phyloP scores from a whole-genome alignment of 306 rosid species.

The Comarum palustre region DNA sequence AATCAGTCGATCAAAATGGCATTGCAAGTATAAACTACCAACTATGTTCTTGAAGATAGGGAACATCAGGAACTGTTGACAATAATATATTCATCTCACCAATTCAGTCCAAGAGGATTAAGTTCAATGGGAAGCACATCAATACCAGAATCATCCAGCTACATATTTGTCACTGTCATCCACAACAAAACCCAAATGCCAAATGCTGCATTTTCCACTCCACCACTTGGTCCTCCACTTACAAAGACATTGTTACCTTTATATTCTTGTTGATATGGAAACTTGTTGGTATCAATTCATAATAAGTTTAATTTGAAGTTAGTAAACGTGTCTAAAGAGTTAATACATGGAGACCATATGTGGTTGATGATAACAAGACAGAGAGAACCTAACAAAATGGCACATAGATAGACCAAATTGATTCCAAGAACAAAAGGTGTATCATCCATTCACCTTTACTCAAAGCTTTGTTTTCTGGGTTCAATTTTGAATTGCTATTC shows the following conservation, averaged over 20 bases:
- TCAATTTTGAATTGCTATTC: not conserved
- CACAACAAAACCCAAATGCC: not conserved
- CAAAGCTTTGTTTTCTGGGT: not conserved
- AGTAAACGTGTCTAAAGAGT: too few relatives aligned
- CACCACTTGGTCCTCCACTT: not conserved
- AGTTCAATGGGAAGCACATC: not conserved
- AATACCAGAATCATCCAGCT: not conserved
- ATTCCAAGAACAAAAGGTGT: not conserved
- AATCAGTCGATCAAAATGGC: not conserved
- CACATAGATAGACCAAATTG: not conserved
- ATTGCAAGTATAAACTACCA: not conserved
- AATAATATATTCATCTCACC: not conserved
- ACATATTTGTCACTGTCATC: constrained; percentile 9
- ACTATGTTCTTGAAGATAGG: not conserved
- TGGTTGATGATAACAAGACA: not conserved
- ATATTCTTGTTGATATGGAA: too few relatives aligned
- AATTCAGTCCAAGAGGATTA: constrained; percentile 7
- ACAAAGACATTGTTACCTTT: too few relatives aligned
- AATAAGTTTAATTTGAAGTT: too few relatives aligned
- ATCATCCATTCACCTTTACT: not conserved
- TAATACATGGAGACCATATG: not conserved
- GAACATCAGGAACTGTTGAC: not conserved
- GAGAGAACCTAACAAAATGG: not conserved
- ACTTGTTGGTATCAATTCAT: too few relatives aligned
- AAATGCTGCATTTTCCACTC: not conserved